Conservation (phyloP, 805 yeast species). For the Alloascoidea africana region DNA sequence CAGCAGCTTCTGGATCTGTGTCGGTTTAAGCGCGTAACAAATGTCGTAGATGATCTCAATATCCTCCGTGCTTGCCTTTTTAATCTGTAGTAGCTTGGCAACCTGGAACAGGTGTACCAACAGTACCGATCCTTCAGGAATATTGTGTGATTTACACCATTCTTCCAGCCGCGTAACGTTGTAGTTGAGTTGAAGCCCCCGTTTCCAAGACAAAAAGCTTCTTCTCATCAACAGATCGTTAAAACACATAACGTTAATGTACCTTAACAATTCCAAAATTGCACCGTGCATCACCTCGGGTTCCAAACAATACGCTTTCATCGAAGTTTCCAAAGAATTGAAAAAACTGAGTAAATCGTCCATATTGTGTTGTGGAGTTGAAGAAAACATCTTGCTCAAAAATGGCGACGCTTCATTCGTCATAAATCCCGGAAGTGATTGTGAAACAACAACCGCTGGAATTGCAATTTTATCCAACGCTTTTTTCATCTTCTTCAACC, state of each 20-base stretch:
- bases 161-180: slow-evolving; percentile 94
- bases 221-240: slow-evolving; percentile 92
- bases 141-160: slow-evolving; percentile 93
- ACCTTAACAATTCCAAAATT: slow-evolving; percentile 64
- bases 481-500: slow-evolving; percentile 93
- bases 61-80: slow-evolving; percentile 81
- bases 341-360: slow-evolving; percentile 85
- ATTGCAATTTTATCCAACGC: slow-evolving; percentile 82
- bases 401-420: slow-evolving; percentile 75
- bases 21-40: slow-evolving; percentile 85
- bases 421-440: slow-evolving; percentile 90
- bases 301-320: slow-evolving; percentile 84
- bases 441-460: slow-evolving; percentile 91
- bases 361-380: slow-evolving; percentile 64
- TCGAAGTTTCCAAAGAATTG: slow-evolving; percentile 83
- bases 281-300: slow-evolving; percentile 73
- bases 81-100: slow-evolving; percentile 80
- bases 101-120: slow-evolving; percentile 84
- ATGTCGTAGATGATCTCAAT: slow-evolving; percentile 87
- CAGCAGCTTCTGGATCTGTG: slow-evolving; percentile 88
- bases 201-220: slow-evolving; percentile 90
- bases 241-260: slow-evolving; percentile 87
- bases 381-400: slow-evolving; percentile 67
- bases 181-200: slow-evolving; percentile 92
- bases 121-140: slow-evolving; percentile 74